Percentiles rank a stretch among this genome's conserved stretches.
These are phyloP conservation scores for Zasmidium citrigriseum DNA, from an alignment of 2,329 filamentous ascomycete genomes.

Conservation along the genomic window DNA sequence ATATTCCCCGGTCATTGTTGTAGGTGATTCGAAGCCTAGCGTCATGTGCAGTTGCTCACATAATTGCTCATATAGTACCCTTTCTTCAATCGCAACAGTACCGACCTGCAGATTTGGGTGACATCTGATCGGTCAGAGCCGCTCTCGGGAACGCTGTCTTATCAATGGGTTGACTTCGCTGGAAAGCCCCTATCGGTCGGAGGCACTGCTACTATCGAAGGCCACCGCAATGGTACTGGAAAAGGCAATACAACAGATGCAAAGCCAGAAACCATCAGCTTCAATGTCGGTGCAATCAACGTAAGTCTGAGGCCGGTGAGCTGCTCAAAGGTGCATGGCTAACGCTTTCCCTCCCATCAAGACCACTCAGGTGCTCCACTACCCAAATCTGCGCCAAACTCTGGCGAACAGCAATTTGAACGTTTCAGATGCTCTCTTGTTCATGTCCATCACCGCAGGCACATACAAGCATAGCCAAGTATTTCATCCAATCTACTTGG, in stretches of 20 bases:
- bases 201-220: conserved; percentile 22
- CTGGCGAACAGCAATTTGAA: conserved; percentile 29
- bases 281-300: neutral
- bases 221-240: neutral
- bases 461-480: conserved; percentile 53
- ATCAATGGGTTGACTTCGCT: conserved; percentile 54
- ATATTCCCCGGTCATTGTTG: conserved; percentile 56
- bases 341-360: conserved; percentile 55
- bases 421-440: conserved; percentile 42
- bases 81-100: conserved; percentile 53
- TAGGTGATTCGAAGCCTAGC: neutral
- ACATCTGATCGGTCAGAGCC: conserved; percentile 58
- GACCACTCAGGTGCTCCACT: conserved; percentile 47
- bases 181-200: conserved; percentile 46
- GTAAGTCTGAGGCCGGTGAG: neutral
- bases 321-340: too few relatives aligned
- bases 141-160: conserved; percentile 45
- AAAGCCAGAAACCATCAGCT: neutral
- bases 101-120: conserved; percentile 55
- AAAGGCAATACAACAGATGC: conserved; percentile 18
- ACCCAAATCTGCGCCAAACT: conserved; percentile 35
- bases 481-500: conserved; percentile 50
- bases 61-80: conserved; percentile 38
- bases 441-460: conserved; percentile 37
- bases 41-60: neutral